Evolutionary conservation across 2,329 filamentous ascomycete species (phyloP).

Genomic region (Talaromyces sp.): DNA sequence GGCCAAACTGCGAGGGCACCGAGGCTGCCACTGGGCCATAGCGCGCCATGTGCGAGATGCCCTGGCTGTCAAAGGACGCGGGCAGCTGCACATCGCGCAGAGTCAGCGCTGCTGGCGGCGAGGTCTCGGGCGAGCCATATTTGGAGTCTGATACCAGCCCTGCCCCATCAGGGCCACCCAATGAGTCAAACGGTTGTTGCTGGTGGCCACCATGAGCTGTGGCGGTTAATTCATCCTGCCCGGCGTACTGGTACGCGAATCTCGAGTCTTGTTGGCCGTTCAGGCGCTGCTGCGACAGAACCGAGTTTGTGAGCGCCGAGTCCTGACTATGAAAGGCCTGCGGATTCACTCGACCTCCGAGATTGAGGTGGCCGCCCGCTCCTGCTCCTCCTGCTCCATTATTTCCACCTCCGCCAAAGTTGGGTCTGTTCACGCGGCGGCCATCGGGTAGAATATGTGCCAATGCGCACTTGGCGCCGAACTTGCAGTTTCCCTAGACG

Average conservation of each 20-base stretch:
- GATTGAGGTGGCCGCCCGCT: conserved; percentile 54
- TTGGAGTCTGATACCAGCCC: conserved; percentile 56
- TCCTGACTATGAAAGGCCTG: conserved; percentile 58
- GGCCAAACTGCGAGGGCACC: conserved; percentile 82
- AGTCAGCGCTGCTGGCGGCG: conserved; percentile 64
- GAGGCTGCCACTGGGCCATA: conserved; percentile 89
- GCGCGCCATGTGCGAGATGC: conserved; percentile 83
- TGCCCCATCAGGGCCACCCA: conserved; percentile 41
- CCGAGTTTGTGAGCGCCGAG: conserved; percentile 68
- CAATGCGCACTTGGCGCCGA: conserved; percentile 94
- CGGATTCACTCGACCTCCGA: conserved; percentile 63
- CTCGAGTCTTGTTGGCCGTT: conserved; percentile 45
- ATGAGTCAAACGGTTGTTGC: conserved; percentile 21
- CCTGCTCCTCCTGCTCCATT: conserved; percentile 17
- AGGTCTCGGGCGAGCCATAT: conserved; percentile 83
- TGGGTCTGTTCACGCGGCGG: conserved; percentile 75
- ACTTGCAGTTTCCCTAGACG: conserved; percentile 90
- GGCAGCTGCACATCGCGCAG: conserved; percentile 88
- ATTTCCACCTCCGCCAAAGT: conserved; percentile 47
- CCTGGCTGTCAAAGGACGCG: conserved; percentile 93
- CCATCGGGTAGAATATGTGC: conserved; percentile 94
- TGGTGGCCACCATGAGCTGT: conserved; percentile 33
- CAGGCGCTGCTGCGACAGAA: conserved; percentile 59
- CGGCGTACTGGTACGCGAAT: conserved; percentile 34
- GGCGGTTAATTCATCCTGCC: conserved; percentile 39